Evolutionary conservation across 169 alveolate genomes (phyloP), one percentile per base, ranked within the genome.

Genomic region (Plasmodium billcollinsi): DNA sequence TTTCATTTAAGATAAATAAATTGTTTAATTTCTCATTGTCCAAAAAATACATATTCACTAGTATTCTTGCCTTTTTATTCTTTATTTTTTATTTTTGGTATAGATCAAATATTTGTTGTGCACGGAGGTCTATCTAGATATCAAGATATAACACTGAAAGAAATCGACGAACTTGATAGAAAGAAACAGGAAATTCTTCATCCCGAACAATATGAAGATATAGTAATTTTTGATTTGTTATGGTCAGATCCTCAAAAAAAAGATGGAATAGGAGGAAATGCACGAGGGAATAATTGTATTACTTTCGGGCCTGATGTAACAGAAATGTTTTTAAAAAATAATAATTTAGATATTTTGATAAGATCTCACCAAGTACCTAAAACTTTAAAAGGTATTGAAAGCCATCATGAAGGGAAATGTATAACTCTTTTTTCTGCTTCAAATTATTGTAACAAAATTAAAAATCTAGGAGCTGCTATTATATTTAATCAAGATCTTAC

Each of bases 271-370:
- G 96, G 93, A 2, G 88, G 93, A 56, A 95, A 96, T 93, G 93
- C 96, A 50, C 66, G 99, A 61, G 99, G 99, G 3, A 94, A 96
- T 14, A 98, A 96, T 50, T 96, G 98, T 66, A 96, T 97, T 50
- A 93, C 95, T 12, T 97, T 96, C 73, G 99, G 99, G 11, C 99
- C 99, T 4, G 99, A 97, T 70, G 95, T 97, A 12, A 97, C 97
- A 20, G 96, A 95, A 39, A 88, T 88, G 26, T 97, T 97, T 94
- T 94, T 97, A 72, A 93, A 95, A 73, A 83, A 65, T 29, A 97
- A 97, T 91, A 95, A 96, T 56, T 91, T 97, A 47, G 97, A 94
- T 86, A 96, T 96, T 73, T 95, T 97, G 76, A 93, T 97, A 76
- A 75, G 99, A 66, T 96, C 98, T n/a, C 99, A 97, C 89, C 98